These are phyloP conservation scores for Tricholoma flavovirens DNA, from an alignment of 768 basidiomycete species.

Conservation along the genomic window DNA sequence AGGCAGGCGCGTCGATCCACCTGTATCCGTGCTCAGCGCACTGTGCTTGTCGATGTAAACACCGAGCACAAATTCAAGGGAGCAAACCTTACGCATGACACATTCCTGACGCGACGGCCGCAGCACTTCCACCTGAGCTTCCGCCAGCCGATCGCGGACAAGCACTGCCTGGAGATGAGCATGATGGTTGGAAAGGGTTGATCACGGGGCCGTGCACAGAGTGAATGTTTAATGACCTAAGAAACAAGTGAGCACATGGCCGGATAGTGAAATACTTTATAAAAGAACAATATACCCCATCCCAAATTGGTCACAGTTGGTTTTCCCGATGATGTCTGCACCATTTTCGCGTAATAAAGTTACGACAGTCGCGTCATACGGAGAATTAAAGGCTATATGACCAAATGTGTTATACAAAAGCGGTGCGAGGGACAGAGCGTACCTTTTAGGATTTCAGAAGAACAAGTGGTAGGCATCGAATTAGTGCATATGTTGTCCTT, in stretches of 20 bases:
- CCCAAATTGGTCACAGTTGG: slow-evolving; percentile 97
- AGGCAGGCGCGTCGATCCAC: slow-evolving; percentile 89
- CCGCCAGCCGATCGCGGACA: slow-evolving; percentile 70
- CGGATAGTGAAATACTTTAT: neutral
- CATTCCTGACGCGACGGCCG: slow-evolving; percentile 81
- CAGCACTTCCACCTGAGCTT: slow-evolving; percentile 93
- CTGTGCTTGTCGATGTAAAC: slow-evolving; percentile 33
- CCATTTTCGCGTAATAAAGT: slow-evolving; percentile 52
- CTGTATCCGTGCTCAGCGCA: slow-evolving; percentile 91
- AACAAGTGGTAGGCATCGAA: slow-evolving; percentile 63
- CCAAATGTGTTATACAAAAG: neutral
- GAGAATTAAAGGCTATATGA: slow-evolving; percentile 60
- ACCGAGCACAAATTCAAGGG: neutral
- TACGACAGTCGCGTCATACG: slow-evolving; percentile 87
- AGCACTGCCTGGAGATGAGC: slow-evolving; percentile 20
- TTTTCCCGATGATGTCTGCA: slow-evolving; percentile 77
- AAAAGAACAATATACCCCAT: slow-evolving; percentile 71
- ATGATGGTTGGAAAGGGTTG: slow-evolving; percentile 53
- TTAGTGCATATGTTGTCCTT: slow-evolving; percentile 86
- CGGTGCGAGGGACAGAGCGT: neutral
- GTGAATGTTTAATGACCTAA: slow-evolving; percentile 73
- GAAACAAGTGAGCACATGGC: slow-evolving; percentile 1
- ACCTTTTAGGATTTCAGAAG: slow-evolving; percentile 72
- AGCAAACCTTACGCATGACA: slow-evolving; percentile 65
- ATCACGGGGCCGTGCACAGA: slow-evolving; percentile 71